Evolutionary conservation across 2,329 filamentous ascomycete genomes (phyloP), one percentile per base, ranked within the genome.

Genomic region (Hymenoscyphus infarciens): DNA sequence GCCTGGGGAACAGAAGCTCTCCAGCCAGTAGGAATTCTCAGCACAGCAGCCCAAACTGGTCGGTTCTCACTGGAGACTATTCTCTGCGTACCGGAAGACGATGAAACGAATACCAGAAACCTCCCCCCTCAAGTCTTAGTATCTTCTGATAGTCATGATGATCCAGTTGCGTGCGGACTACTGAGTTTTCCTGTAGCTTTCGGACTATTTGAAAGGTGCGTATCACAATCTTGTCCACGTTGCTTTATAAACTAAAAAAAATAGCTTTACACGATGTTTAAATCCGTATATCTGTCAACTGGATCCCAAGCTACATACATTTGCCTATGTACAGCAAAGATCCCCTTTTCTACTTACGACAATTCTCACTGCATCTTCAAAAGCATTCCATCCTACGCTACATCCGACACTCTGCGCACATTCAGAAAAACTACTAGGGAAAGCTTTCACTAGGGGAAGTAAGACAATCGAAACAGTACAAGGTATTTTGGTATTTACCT

Each of bases 251-350:
- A 11, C 53, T 31, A 8, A 45, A 39, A 27, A 5, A 45, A 45
- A 33, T 59, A 76, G 76, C 22, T 79, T 78, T 62, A 75, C 78
- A 62, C 66, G 67, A 29, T 74, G 73, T 57, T 68, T 77, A 27
- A 78, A 78, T 57, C 75, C 76, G 1, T 78, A 76, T n/a, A 75
- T 78, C 25, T 74, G 73, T 63, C 77, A 78, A 59, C 68, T 79
- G 11, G 77, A 78, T 57, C 75, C 74, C 2, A 62, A 59, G 1
- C 61, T 78, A 16, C 76, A 78, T 60, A 78, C 75, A 1, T 74
- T 78, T 29, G 59, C 70, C n/a, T 75, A 75, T 49, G 71, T 78
- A 5, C 70, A 74, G 10, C 68, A 70, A 52, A 71, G 70, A 31
- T 78, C 75, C 2, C 60, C 75, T 4, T 78, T 78, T 57, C 69